Evolutionary conservation across 176 grass and related monocot genomes (phyloP), one percentile per base, ranked within the genome.

Genomic region (Oryza glumipatula): DNA sequence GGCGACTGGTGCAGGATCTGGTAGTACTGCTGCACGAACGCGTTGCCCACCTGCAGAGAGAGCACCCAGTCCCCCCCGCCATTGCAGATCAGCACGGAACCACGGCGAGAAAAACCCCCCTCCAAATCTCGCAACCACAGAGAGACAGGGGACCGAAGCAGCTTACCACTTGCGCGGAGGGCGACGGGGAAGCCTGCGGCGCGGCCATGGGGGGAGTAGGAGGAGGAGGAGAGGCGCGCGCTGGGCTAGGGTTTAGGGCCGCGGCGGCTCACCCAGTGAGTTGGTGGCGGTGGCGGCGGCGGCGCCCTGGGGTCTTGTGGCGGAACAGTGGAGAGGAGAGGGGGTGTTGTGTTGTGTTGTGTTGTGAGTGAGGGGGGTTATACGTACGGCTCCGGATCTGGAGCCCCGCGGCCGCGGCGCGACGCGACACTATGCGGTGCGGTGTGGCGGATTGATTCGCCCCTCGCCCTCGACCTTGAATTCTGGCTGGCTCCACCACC

Each of bases 11-110:
- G 95, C 67, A 97, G 95, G 51, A 97, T 80, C 65, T 74, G 92
- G 78, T 94, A 97, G 80, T 97, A 97, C 78, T 97, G 95, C 47
- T 97, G 88, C 56, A 94, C 95, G 74, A 97, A 97, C 38, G 92
- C 92, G 87, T 94, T 92, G 22, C 92, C 95, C 16, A 97, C 91
- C 95, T 97, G 73, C 39, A 90, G 17, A 44, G 21, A 38, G 36
- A 5, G 5, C 14, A 63, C 9, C 21, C 58, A n/a, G 58, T n/a
- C 79, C 35, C 30, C 79, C 35, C 30, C 16, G 21, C 49, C 48
- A 65, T 67, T 30, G 8, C 8, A 80, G 56, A 80, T 89, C 83
- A 83, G 79, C 49, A 11, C 51, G 0, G 61, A 66, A 74, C 64
- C 38, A 54, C 74, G 56, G 39, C n/a, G 33, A 72, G 13, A 72